These are phyloP conservation scores for Anisodus tanguticus DNA, from an alignment of 257 asterid genomes.

Conservation along the genomic window DNA sequence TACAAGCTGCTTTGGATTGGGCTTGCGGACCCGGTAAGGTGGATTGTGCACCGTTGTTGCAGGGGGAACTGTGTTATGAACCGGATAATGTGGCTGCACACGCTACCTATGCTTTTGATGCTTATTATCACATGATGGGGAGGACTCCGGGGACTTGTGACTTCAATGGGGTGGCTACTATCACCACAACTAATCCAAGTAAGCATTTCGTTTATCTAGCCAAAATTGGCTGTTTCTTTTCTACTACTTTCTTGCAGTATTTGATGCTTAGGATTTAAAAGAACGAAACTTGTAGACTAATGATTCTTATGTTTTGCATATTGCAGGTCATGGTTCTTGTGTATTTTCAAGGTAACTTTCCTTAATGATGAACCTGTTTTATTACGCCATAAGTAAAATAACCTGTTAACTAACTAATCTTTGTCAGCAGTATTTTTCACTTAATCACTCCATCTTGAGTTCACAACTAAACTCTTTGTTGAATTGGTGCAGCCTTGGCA, in stretches of 20 bases:
- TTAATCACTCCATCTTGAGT: background rate
- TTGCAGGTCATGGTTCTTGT: conserved; percentile 91
- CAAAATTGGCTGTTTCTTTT: too few species aligned
- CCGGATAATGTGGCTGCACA: conserved; percentile 81
- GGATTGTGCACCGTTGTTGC: conserved; percentile 68
- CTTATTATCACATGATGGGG: conserved; percentile 72
- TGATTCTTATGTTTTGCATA: conserved; percentile 18
- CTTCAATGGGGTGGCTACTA: conserved; percentile 87
- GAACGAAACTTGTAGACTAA: background rate
- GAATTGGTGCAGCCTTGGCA: conserved; percentile 46
- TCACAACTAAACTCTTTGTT: background rate
- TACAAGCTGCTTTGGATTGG: conserved; percentile 97
- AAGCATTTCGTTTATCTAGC: conserved; percentile 19
- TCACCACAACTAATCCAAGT: conserved; percentile 91
- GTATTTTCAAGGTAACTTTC: conserved; percentile 62
- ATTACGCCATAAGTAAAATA: too few species aligned
- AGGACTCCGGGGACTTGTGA: conserved; percentile 67
- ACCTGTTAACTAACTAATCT: background rate
- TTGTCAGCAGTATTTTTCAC: background rate
- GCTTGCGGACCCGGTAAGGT: conserved; percentile 95
- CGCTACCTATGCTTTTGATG: conserved; percentile 78
- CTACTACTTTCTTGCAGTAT: too few species aligned
- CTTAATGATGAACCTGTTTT: background rate
- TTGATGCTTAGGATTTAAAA: background rate
- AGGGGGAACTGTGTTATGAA: conserved; percentile 84